These are phyloP conservation scores for Plasmodium cynomolgi DNA, from an alignment of 169 alveolate species.

Conservation along the genomic window DNA sequence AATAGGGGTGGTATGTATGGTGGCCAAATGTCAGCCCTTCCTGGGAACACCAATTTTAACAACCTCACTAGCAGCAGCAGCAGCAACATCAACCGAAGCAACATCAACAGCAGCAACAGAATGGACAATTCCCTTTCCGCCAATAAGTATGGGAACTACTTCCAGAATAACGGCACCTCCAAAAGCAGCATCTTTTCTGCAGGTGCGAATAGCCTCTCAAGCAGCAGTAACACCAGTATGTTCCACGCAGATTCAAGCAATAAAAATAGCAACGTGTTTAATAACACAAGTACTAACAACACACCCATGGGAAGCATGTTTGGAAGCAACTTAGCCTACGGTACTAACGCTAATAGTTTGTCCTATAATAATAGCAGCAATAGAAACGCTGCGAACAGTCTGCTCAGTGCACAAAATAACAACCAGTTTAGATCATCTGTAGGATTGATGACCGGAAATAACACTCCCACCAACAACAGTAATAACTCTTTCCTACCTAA, in stretches of 20 bases:
- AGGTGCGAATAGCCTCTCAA: background rate
- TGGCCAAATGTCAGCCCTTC: background rate
- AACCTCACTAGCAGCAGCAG: background rate
- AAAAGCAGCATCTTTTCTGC: constrained; percentile 5
- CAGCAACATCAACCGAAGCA: too few relatives aligned
- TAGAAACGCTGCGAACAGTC: background rate
- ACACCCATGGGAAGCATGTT: background rate
- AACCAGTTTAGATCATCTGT: background rate
- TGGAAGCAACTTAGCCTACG: background rate
- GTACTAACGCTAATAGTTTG: background rate
- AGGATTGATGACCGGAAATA: background rate
- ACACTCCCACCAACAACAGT: background rate
- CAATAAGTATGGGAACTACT: background rate
- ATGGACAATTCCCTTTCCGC: constrained; percentile 11
- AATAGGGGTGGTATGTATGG: background rate
- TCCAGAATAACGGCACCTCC: background rate
- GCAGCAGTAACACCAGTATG: background rate
- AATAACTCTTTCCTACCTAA: constrained; percentile 4
- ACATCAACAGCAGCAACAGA: background rate
- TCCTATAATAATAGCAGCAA: background rate
- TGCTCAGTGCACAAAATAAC: background rate
- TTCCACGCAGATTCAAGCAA: background rate
- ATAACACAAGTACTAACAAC: background rate
- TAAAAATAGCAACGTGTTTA: constrained; percentile 6
- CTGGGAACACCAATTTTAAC: constrained; percentile 1